Evolutionary conservation across 2,329 filamentous ascomycete species (phyloP), one percentile per base, ranked within the genome.

Genomic region (Pseudocercospora ulei): DNA sequence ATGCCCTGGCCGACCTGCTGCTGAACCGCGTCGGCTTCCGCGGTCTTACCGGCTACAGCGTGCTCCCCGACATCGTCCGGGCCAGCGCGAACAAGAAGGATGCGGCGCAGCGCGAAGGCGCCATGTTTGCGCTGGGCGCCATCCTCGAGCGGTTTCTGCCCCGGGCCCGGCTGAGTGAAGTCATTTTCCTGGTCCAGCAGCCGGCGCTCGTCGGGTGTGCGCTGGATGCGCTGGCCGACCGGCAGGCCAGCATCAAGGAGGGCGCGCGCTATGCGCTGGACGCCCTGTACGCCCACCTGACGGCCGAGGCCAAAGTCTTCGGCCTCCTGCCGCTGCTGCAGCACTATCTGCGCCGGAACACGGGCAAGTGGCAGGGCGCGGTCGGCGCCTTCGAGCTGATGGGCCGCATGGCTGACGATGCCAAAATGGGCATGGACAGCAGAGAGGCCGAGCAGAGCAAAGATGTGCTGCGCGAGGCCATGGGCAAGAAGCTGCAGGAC

Each of bases 321-420:
- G 87, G 82, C 12, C 72, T 98, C 26, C 69, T 98, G 35, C 86
- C 90, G 2, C 72, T 76, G 9, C 68, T 98, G 25, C 65, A 70
- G 46, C 65, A 71, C 36, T 96, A 96, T 61, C 71, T 98, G 18
- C 70, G 71, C 58, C 92, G 85, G 65, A 77, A 76, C 57, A 82
- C 85, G 9, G 87, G 84, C 50, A 98, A 98, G 66, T 98, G 90
- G 90, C 90, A 98, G 66, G 90, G 90, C 44, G 84, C 83, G 9
- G 83, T 95, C 37, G 87, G 82, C 44, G 90, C 84, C 29, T 80
- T 81, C 58, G 78, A 81, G 62, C 64, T 96, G 48, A 67, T 98
- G 42, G 86, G 90, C 60, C 84, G 79, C 63, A 93, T 96, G 80
- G 90, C 90, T 31, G 82, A 93, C 60, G 94, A 92, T 70, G 83